Evolutionary conservation across 176 grass and related monocot genomes (phyloP), one percentile per base, ranked within the genome.

Genomic region (Lolium multiflorum): DNA sequence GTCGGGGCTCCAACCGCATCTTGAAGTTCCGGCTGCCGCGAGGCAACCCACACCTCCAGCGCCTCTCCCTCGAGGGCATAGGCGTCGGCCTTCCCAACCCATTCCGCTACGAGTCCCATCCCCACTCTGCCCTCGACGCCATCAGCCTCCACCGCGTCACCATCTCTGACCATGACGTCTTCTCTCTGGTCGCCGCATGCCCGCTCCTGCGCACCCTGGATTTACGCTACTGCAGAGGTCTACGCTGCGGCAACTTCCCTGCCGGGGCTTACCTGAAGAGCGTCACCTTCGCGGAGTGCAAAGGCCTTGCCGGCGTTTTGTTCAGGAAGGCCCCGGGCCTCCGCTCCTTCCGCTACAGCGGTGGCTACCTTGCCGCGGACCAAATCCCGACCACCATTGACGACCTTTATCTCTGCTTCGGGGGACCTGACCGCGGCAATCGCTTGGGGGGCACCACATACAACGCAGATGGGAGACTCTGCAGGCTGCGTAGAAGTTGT

Each of bases 261-360:
- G 46, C 76, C 3, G 66, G 89, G 3, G 50, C 62, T 26, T 74
- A 71, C 46, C 51, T 71, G 46, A 76, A 58, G 62, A 93, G 79
- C 82, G 72, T 93, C 48, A 81, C 86, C 13, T 71, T 93, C 62
- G 72, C 76, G 44, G 82, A 91, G 70, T 93, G 92, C 74, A 25
- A 68, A n/a, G 46, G 55, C 37, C 74, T 79, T 14, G 46, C 49
- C 2, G 77, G 80, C 24, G 46, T 93, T 22, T 48, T 6, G 5
- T 17, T 56, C 5, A 20, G 17, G 3, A 56, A 20, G 26, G 1
- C 81, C n/a, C 16, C 89, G 9, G 72, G 89, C 46, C 86, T 93
- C 20, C 78, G 78, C 20, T 89, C 84, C 25, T 87, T 92, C 60
- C 87, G 75, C 39, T 81, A 87, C 78, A 86, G 54, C 8, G 54